Evolutionary conservation across 352 stramenopile genomes (phyloP), one percentile per base, ranked within the genome.

Genomic region (Pythium monospermum): DNA sequence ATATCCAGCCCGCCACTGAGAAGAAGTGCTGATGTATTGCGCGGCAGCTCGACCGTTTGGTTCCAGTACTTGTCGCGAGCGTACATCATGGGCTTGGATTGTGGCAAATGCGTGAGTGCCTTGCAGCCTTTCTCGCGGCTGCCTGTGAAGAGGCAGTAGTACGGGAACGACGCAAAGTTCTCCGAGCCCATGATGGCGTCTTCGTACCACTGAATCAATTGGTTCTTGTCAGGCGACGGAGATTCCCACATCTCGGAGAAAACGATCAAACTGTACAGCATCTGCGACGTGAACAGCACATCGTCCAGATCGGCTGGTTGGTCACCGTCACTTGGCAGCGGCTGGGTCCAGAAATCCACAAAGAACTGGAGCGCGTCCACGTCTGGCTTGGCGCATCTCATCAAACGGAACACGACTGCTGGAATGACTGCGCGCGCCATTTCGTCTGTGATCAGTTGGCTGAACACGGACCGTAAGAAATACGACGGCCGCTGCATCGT

Each of bases 1-100:
- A 69, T 69, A 39, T 79, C 66, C 15, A 79, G 50, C n/a, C 61
- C 57, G 25, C 68, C 68, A 19, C 54, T 73, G 37, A 83, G 66
- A 15, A 83, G 7, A n/a, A 83, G 45, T 39, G 76, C 55, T 26
- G 53, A 76, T 4, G 66, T 41, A 38, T 69, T 59, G 11, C 40
- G 35, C 16, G 66, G 68, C 2, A 73, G 56, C 27, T 26, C 42
- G 11, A 68, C 61, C 21, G 61, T 69, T 18, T 61, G 28, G 57
- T 74, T 71, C 36, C 43, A 68, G 55, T 61, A 74, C 42, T 61
- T 43, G 47, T 76, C 71, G 13, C 36, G 23, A 13, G 35, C 26
- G 48, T 83, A 83, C 32, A 43, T 39, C 16, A 75, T 74, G 1
- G 31, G 49, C 0, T 26, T 59, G 16, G 43, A 16, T 49, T 39